A percentile compares a stretch with the other conserved stretches of the same genome.
phyloP scores from a whole-genome alignment of 2,329 filamentous ascomycete genomes.

The Blastomyces emzantsi region DNA sequence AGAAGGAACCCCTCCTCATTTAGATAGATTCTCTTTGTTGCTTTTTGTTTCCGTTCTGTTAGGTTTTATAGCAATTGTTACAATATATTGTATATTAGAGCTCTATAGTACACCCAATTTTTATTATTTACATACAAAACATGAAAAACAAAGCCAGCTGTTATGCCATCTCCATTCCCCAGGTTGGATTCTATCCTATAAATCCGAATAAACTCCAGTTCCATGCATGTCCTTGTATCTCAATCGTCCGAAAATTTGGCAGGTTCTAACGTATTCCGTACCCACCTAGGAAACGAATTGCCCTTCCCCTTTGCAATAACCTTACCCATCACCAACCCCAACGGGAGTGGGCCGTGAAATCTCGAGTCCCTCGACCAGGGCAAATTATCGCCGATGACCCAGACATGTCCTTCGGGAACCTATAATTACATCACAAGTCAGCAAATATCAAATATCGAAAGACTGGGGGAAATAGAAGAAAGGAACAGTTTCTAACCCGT shows the following conservation, averaged over 20 bases:
- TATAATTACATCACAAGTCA: slow-evolving; percentile 29
- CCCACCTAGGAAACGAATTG: slow-evolving; percentile 28
- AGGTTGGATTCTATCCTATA: background rate
- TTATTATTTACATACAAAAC: slow-evolving; percentile 7
- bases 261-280: slow-evolving; percentile 32
- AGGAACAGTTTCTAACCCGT: slow-evolving; percentile 38
- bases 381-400: slow-evolving; percentile 82
- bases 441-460: slow-evolving; percentile 1
- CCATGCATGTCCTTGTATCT: slow-evolving; percentile 5
- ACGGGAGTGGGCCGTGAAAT: slow-evolving; percentile 68
- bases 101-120: slow-evolving; percentile 11
- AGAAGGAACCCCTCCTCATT: slow-evolving; percentile 45
- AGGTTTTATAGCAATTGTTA: slow-evolving; percentile 17
- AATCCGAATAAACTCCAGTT: background rate
- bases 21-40: slow-evolving; percentile 25
- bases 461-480: background rate
- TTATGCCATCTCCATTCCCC: background rate
- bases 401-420: slow-evolving; percentile 89
- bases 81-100: slow-evolving; percentile 35
- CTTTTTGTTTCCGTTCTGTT: slow-evolving; percentile 18
- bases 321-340: slow-evolving; percentile 78
- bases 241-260: slow-evolving; percentile 20
- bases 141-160: background rate
- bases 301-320: slow-evolving; percentile 50
- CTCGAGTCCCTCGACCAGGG: slow-evolving; percentile 77